Evolutionary conservation across 2,329 filamentous ascomycete genomes (phyloP).

Genomic region (Aspergillus floridensis): DNA sequence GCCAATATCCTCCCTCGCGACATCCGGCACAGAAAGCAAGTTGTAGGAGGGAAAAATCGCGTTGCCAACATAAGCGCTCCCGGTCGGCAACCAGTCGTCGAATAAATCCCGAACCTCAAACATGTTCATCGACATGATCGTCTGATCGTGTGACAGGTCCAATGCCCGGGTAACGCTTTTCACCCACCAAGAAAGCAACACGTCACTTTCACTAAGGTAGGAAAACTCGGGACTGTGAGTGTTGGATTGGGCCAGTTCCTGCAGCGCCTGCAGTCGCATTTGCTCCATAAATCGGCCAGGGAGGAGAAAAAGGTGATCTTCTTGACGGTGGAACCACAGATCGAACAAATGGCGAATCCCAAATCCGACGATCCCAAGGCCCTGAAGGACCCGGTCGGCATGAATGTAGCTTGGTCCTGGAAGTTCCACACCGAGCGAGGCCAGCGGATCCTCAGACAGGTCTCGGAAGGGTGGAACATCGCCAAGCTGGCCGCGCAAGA

Average conservation of each 20-base stretch:
- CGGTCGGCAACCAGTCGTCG: conserved; percentile 27
- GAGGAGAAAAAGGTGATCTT: conserved; percentile 43
- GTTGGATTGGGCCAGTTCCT: no score
- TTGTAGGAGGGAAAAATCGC: conserved; percentile 8
- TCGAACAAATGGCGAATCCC: conserved; percentile 36
- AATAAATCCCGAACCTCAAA: conserved; percentile 39
- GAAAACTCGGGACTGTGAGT: no score
- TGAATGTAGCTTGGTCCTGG: neutral
- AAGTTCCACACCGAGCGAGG: conserved; percentile 17
- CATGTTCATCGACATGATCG: conserved; percentile 41
- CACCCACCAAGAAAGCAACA: conserved; percentile 45
- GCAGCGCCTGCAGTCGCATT: conserved; percentile 24
- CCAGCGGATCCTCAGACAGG: conserved; percentile 39
- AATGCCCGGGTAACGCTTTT: conserved; percentile 26
- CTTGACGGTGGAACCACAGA: conserved; percentile 29
- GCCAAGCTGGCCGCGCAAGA: conserved; percentile 44
- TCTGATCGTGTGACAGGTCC: conserved; percentile 26
- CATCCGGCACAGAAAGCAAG: conserved; percentile 8
- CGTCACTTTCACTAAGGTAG: conserved; percentile 50
- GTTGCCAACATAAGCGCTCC: conserved; percentile 26
- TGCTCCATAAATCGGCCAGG: conserved; percentile 31
- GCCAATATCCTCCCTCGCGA: conserved; percentile 5
- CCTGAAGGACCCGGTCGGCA: neutral
- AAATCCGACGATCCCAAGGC: conserved; percentile 24
- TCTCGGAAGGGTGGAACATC: conserved; percentile 42